phyloP scores from a whole-genome alignment of 208 protist species.

The Acanthamoeba divionensis region DNA sequence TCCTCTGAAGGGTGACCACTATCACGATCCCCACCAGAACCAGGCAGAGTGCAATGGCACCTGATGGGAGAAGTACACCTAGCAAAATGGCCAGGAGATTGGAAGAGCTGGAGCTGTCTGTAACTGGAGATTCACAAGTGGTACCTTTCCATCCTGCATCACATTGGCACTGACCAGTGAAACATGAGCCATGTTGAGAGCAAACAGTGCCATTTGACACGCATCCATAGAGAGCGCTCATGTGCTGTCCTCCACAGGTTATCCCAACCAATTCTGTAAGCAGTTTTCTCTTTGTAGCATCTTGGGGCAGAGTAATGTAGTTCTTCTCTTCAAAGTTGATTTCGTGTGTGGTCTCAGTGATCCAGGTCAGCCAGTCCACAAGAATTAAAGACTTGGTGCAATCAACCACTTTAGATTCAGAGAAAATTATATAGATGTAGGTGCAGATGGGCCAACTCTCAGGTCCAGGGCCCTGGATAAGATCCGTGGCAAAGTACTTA shows the following conservation, averaged over 20 bases:
- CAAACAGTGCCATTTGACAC: not conserved
- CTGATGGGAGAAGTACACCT: not conserved
- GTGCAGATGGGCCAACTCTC: slow-evolving; percentile 4
- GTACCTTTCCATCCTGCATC: too few species aligned
- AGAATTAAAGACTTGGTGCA: not conserved
- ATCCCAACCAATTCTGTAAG: not conserved
- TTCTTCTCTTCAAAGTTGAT: not conserved
- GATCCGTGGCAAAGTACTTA: too few species aligned
- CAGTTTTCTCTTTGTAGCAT: not conserved
- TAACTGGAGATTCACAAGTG: not conserved
- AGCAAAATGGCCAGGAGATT: not conserved
- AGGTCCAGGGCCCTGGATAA: not conserved
- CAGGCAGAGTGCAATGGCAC: not conserved
- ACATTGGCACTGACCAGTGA: not conserved
- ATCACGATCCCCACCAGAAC: too few species aligned
- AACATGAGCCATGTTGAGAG: not conserved
- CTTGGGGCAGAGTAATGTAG: not conserved
- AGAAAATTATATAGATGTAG: not conserved
- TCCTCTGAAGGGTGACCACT: too few species aligned
- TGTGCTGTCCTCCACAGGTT: not conserved
- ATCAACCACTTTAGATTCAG: not conserved
- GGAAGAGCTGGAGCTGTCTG: not conserved
- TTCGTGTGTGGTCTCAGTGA: not conserved
- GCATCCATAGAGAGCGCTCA: not conserved
- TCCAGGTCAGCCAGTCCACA: not conserved